Conservation (phyloP, 768 basidiomycete species). For the Fomitopsis pulvina region DNA sequence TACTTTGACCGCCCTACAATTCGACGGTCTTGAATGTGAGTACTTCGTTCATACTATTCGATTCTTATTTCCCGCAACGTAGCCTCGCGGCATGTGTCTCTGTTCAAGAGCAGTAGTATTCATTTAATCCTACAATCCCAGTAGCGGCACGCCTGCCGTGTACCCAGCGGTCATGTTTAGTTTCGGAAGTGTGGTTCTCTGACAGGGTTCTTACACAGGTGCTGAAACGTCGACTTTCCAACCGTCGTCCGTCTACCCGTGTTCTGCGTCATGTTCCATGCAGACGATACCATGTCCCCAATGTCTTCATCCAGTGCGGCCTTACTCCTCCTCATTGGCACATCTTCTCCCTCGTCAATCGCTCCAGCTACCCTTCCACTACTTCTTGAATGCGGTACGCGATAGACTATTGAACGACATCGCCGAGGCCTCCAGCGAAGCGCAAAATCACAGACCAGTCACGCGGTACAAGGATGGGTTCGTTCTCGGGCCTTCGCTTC, state of each 20-base stretch:
- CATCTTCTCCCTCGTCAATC: slow-evolving; percentile 37
- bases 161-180: too few relatives aligned
- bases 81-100: not conserved
- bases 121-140: too few relatives aligned
- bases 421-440: slow-evolving; percentile 30
- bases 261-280: slow-evolving; percentile 40
- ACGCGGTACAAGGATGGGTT: slow-evolving; percentile 57
- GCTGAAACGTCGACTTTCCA: slow-evolving; percentile 37
- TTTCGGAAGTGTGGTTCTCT: too few relatives aligned
- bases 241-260: slow-evolving; percentile 46
- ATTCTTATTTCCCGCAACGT: too few relatives aligned
- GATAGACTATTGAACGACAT: slow-evolving; percentile 47
- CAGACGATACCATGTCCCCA: slow-evolving; percentile 31
- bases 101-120: not conserved
- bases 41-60: slow-evolving; percentile 6
- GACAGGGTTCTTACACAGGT: slow-evolving; percentile 24
- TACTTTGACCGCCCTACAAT: slow-evolving; percentile 30
- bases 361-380: slow-evolving; percentile 32
- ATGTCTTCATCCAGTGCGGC: slow-evolving; percentile 24
- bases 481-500: slow-evolving; percentile 40
- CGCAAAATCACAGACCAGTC: slow-evolving; percentile 27
- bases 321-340: slow-evolving; percentile 6
- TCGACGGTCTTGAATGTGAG: slow-evolving; percentile 51
- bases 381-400: slow-evolving; percentile 62
- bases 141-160: too few relatives aligned